A percentile compares a stretch with the other conserved stretches of the same genome.
Evolutionary conservation across 768 basidiomycete species (phyloP).

Genomic region (Kwoniella sp.): DNA sequence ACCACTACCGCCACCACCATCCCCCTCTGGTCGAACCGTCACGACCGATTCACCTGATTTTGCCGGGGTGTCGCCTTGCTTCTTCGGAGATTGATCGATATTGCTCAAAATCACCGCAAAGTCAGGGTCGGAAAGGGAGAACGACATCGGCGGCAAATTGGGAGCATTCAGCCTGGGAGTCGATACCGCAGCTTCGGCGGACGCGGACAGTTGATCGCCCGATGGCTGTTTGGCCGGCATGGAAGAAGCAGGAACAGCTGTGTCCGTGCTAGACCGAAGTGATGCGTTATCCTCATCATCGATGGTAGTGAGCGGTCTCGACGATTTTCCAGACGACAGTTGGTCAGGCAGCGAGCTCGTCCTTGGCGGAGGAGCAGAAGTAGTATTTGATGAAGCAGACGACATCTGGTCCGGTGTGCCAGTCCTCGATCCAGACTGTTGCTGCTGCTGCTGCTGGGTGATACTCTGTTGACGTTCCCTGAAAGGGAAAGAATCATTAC

Average conservation of each 20-base stretch:
- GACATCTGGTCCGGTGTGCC: constrained; percentile 5
- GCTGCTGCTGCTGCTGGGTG: constrained; percentile 7
- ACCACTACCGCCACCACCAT: constrained; percentile 1
- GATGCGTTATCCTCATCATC: constrained; percentile 11
- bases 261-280: constrained; percentile 1
- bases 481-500: constrained; percentile 36
- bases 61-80: background rate
- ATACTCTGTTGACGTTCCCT: constrained; percentile 13
- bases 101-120: constrained; percentile 60
- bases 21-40: constrained; percentile 8
- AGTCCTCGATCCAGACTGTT: constrained; percentile 10
- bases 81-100: constrained; percentile 41
- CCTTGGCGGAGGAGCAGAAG: constrained; percentile 38
- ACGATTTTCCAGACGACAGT: constrained; percentile 7
- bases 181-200: constrained; percentile 13
- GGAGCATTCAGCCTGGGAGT: constrained; percentile 69
- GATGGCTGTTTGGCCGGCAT: constrained; percentile 22
- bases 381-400: background rate
- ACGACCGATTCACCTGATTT: constrained; percentile 15
- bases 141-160: constrained; percentile 84
- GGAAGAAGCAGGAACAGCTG: constrained; percentile 7
- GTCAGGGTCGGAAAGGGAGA: constrained; percentile 80
- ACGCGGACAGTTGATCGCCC: constrained; percentile 12
- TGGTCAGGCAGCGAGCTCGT: constrained; percentile 46
- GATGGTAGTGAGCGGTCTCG: constrained; percentile 10